Evolutionary conservation across 1,139 yeast genomes (phyloP), one percentile per base, ranked within the genome.

Genomic region (Suhomyces kunorum): DNA sequence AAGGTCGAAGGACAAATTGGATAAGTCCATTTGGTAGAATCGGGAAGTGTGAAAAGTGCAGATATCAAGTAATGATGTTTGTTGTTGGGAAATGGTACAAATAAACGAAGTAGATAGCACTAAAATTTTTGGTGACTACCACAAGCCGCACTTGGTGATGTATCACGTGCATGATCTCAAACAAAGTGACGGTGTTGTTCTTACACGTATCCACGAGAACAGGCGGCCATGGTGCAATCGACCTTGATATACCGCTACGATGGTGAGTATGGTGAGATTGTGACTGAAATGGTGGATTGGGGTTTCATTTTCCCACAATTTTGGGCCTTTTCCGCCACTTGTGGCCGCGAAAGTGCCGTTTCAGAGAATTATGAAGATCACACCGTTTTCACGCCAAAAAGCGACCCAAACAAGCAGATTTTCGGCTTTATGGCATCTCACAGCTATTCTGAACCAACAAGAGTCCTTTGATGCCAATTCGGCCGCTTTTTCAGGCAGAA

Each of bases 201-300:
- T 32, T 32, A 32, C 40, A 37, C 36, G 40, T 32, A 32, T n/a
- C 12, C 17, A 17, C 18, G n/a, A 27, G 17, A 25, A 8, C 19
- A 12, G 15, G 9, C 19, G 22, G 20, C 12, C 16, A 81, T 81
- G 87, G 87, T 84, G 58, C 80, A 80, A 55, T 82, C 90, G 2
- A 84, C 92, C 0, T 66, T 83, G 40, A 79, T 84, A 22, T 84
- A 81, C 58, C 73, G 90, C 55, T 75, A 80, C 36, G 90, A 83
- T 55, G 87, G 88, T 78, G 69, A 39, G 84, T 74, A 32, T 23
- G n/a, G n/a, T n/a, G n/a, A n/a, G n/a, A n/a, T n/a, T n/a, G n/a
- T n/a, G n/a, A n/a, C n/a, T n/a, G n/a, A n/a, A n/a, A n/a, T n/a
- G n/a, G n/a, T n/a, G 29, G 20, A 5, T 3, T 27, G 20, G 19